Evolutionary conservation across 2,329 filamentous ascomycete genomes (phyloP).

Genomic region (Myriosclerotinia curreyana): DNA sequence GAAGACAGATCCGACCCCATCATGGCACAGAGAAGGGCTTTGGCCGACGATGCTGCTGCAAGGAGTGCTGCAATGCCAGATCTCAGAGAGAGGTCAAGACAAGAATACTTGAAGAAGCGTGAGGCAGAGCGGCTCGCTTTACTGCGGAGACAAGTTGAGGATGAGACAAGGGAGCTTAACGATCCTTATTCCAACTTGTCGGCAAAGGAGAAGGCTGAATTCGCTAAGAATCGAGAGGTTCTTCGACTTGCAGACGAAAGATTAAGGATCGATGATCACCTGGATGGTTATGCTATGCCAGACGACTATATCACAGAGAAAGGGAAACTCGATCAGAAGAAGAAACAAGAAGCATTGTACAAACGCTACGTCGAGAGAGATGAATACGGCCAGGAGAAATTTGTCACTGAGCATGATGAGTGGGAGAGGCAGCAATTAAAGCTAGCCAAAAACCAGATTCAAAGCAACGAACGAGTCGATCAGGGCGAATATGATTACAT

Average conservation of each 20-base stretch:
- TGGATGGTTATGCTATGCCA: slow-evolving; percentile 88
- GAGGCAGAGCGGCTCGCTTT: slow-evolving; percentile 82
- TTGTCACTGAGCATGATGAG: slow-evolving; percentile 90
- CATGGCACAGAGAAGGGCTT: slow-evolving; percentile 55
- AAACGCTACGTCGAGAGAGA: slow-evolving; percentile 86
- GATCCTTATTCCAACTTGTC: slow-evolving; percentile 69
- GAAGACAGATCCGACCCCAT: slow-evolving; percentile 50
- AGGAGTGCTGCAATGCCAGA: slow-evolving; percentile 73
- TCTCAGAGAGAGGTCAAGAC: slow-evolving; percentile 76
- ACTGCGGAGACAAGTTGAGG: slow-evolving; percentile 83
- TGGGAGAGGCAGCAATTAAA: slow-evolving; percentile 90
- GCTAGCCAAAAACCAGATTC: slow-evolving; percentile 84
- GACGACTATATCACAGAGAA: slow-evolving; percentile 95
- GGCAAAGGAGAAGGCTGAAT: slow-evolving; percentile 67
- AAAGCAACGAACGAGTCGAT: slow-evolving; percentile 68
- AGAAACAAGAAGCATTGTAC: slow-evolving; percentile 87
- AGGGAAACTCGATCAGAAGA: slow-evolving; percentile 80
- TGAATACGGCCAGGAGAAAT: slow-evolving; percentile 82
- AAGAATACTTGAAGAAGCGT: slow-evolving; percentile 91
- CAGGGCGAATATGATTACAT: slow-evolving; percentile 89
- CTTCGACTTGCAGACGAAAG: slow-evolving; percentile 76
- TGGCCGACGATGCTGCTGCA: slow-evolving; percentile 66
- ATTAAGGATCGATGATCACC: slow-evolving; percentile 82
- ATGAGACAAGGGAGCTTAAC: slow-evolving; percentile 78
- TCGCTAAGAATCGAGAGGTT: slow-evolving; percentile 82